Percentiles rank a stretch among this genome's conserved stretches.
Evolutionary conservation across 2,329 filamentous ascomycete genomes (phyloP).

Genomic region (Talaromyces sp.): DNA sequence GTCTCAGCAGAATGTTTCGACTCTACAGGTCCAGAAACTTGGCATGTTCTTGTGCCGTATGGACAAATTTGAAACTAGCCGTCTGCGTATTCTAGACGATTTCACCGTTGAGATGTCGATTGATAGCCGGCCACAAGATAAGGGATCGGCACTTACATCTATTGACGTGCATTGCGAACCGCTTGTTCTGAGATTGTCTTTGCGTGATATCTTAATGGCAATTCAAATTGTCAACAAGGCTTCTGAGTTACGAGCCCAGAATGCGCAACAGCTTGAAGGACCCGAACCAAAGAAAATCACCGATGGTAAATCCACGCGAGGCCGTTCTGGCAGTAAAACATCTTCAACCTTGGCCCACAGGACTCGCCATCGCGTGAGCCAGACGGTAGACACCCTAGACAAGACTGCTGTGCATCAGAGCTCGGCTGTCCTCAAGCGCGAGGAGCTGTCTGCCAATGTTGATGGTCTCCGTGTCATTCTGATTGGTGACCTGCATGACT

Average conservation of each 20-base stretch:
- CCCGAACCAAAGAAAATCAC: conserved; percentile 59
- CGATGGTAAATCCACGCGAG: conserved; percentile 46
- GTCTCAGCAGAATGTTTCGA: conserved; percentile 90
- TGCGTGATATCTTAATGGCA: conserved; percentile 91
- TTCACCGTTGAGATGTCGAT: conserved; percentile 90
- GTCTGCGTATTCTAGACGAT: conserved; percentile 91
- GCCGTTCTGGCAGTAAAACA: conserved; percentile 50
- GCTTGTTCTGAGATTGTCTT: conserved; percentile 82
- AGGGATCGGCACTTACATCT: conserved; percentile 66
- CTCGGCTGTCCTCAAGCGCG: conserved; percentile 63
- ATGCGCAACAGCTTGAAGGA: conserved; percentile 51
- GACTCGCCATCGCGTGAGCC: conserved; percentile 49
- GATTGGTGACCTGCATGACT: conserved; percentile 92
- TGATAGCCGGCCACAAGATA: conserved; percentile 68
- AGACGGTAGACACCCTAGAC: conserved; percentile 41
- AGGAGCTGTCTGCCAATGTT: conserved; percentile 82
- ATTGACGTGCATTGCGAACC: conserved; percentile 90
- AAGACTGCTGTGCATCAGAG: conserved; percentile 42
- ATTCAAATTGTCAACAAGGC: conserved; percentile 91
- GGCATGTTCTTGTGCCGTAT: conserved; percentile 99
- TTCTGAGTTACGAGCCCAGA: conserved; percentile 73
- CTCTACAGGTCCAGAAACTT: conserved; percentile 88
- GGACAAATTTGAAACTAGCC: conserved; percentile 92
- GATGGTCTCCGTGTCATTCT: conserved; percentile 90
- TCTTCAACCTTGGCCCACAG: conserved; percentile 49